phyloP scores from a whole-genome alignment of 2,329 filamentous ascomycete species.

The Arthrinium phaeospermum region DNA sequence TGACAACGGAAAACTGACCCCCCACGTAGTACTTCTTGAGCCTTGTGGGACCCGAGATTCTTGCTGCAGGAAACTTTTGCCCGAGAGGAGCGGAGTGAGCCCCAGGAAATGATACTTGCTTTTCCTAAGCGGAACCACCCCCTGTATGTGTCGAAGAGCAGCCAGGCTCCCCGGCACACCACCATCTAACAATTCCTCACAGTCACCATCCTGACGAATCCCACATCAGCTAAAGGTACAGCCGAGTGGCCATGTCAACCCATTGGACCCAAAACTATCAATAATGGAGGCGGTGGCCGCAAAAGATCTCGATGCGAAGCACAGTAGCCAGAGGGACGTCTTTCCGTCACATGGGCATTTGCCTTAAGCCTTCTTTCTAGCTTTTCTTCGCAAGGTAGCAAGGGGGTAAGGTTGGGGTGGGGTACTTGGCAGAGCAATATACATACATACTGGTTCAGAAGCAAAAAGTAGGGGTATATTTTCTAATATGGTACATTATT shows the following conservation, averaged over 20 bases:
- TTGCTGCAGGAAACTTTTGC: not conserved
- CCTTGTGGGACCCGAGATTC: not conserved
- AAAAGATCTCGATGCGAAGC: not conserved
- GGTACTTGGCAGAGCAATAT: not conserved
- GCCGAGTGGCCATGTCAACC: not conserved
- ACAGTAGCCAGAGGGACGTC: too few relatives aligned
- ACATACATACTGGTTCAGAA: not conserved
- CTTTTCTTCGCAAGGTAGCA: not conserved
- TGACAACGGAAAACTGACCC: not conserved
- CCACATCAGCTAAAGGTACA: not conserved
- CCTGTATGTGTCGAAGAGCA: not conserved
- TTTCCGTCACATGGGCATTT: not conserved
- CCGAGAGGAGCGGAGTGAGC: not conserved
- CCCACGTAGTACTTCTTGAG: not conserved
- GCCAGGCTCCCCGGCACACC: not conserved
- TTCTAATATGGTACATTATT: constrained; percentile 14
- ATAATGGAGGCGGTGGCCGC: not conserved
- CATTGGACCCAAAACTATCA: not conserved
- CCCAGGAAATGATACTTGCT: not conserved
- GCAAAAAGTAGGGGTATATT: not conserved
- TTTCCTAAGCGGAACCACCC: not conserved
- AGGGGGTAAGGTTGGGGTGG: too few relatives aligned
- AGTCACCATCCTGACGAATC: rapidly evolving
- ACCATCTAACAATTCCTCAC: not conserved
- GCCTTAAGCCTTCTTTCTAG: not conserved